Percentiles rank a stretch among this genome's conserved stretches.
Conservation (phyloP, 2,329 filamentous ascomycete species). For the Arachnomyces sp. region DNA sequence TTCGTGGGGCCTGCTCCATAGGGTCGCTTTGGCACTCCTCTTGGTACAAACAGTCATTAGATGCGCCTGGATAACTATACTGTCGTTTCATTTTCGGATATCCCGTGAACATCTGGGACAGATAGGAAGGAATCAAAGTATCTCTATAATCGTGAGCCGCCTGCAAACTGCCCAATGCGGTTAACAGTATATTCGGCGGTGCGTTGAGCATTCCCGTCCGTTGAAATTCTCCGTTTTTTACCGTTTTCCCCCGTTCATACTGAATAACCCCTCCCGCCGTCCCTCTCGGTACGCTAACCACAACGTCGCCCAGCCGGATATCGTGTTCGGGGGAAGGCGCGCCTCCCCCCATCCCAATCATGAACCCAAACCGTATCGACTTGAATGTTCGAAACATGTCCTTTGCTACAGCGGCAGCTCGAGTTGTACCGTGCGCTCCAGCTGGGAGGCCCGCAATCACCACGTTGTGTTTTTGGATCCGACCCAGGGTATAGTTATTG, state of each 20-base stretch:
- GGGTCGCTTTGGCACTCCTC: too few relatives aligned
- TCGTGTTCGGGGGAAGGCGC: constrained; percentile 11
- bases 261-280: constrained; percentile 20
- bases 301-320: constrained; percentile 19
- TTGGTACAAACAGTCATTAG: too few relatives aligned
- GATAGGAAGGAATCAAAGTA: constrained; percentile 1
- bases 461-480: constrained; percentile 14
- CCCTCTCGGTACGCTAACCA: constrained; percentile 13
- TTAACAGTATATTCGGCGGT: constrained; percentile 9
- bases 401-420: constrained; percentile 10
- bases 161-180: constrained; percentile 6
- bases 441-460: constrained; percentile 12
- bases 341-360: constrained; percentile 19
- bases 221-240: constrained; percentile 13
- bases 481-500: constrained; percentile 15
- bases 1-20: too few relatives aligned
- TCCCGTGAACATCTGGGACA: constrained; percentile 4
- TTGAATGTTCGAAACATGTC: constrained; percentile 14
- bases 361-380: constrained; percentile 12
- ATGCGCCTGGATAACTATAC: too few relatives aligned
- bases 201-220: constrained; percentile 15
- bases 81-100: constrained; percentile 4
- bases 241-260: constrained; percentile 21
- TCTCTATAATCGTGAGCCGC: constrained; percentile 2
- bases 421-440: constrained; percentile 6